Base-by-base conservation (phyloP, 331 rosid genomes). In the Malus hybrid region DNA sequence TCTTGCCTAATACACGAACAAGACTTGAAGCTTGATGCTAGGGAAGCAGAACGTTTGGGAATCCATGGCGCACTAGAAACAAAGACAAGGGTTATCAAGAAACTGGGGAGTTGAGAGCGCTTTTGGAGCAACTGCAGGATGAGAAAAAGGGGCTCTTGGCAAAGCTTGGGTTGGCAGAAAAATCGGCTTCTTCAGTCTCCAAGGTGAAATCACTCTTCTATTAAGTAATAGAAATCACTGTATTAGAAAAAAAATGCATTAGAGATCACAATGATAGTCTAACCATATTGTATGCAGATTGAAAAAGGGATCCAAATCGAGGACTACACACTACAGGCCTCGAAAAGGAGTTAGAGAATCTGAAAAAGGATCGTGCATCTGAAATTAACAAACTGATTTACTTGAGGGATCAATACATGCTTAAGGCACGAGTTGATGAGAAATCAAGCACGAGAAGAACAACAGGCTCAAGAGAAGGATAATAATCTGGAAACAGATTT, bases 321-420 rank as follows among this genome's bases (percentile, higher is more conserved):
- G 76, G 89, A 86, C 30, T 76, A 84, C 33, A 75, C 29, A 28
- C 3, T 28, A 28, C 42, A 7, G 10, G 71, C 63, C 62, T 84
- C 75, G 50, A 79, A 26, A 83, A 78, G 60, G 89, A 89, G 65
- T 34, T 89, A 62, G 88, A 87, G 19, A 75, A 81, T 26, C 46
- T 87, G 7, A 83, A 84, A 82, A 87, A 81, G 77, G 87, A 86
- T 32, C 77, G 64, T 46, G 84, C 61, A 77, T 72, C 10, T 34
- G 86, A 85, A 70, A 66, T 68, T 8, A 75, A 66, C 66, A 90
- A 90, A 55, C 20, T 85, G 71, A 73, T 79, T 76, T 66, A 79
- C 73, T 29, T 88, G 78, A 62, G 87, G 86, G 89, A 82, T 46
- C n/a, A 89, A 88, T 72, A 83, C 80, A n/a, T 86, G 91, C 73